Percentiles rank a stretch among this genome's conserved stretches.
Conservation (phyloP, 2,329 filamentous ascomycete species). For the Penicillium sp. region DNA sequence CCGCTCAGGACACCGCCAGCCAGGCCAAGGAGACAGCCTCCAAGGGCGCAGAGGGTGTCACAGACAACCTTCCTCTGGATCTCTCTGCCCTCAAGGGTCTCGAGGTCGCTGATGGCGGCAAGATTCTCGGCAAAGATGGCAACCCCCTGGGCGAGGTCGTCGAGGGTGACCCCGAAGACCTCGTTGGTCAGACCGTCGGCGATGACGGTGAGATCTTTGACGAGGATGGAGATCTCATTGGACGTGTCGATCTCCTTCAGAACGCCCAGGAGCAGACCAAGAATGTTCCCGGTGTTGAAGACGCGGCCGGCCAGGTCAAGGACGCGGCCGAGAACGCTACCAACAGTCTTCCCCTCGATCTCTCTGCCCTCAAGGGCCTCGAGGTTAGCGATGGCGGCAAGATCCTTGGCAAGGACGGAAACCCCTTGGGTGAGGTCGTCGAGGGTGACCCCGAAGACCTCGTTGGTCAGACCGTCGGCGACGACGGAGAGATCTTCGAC, state of each 20-base stretch:
- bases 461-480: conserved; percentile 37
- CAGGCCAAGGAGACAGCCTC: conserved; percentile 16
- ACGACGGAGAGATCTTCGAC: conserved; percentile 30
- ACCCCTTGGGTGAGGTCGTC: conserved; percentile 33
- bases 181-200: conserved; percentile 37
- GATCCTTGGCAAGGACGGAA: conserved; percentile 32
- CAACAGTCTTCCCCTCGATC: conserved; percentile 19
- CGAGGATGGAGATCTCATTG: conserved; percentile 32
- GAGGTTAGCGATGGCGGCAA: conserved; percentile 34
- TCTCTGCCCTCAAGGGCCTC: conserved; percentile 37
- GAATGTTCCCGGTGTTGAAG: conserved; percentile 11
- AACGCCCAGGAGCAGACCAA: conserved; percentile 22
- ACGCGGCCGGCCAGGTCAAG: conserved; percentile 13
- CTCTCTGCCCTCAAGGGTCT: conserved; percentile 37
- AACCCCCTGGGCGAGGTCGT: conserved; percentile 34
- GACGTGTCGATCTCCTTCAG: conserved; percentile 30
- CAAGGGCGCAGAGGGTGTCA: conserved; percentile 8
- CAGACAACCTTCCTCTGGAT: conserved; percentile 20
- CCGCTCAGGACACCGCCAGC: conserved; percentile 9
- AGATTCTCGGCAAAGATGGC: conserved; percentile 33
- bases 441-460: conserved; percentile 40
- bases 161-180: conserved; percentile 38
- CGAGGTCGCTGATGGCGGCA: conserved; percentile 32
- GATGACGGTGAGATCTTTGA: conserved; percentile 32
- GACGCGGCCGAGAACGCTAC: conserved; percentile 10